Conservation (phyloP, 2,329 filamentous ascomycete species). For the Apiospora aurea region DNA sequence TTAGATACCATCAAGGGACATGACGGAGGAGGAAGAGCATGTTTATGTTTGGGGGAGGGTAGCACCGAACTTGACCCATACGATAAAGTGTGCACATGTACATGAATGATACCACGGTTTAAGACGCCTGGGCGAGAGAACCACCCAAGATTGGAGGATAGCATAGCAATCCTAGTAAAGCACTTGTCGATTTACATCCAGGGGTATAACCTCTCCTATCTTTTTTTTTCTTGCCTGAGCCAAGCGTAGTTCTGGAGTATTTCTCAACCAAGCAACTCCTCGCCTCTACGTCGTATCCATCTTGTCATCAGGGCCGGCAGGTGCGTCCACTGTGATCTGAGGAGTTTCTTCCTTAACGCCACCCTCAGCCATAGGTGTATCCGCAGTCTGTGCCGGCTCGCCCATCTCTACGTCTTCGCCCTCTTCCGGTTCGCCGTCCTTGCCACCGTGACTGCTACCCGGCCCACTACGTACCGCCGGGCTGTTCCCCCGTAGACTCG, state of each 20-base stretch:
- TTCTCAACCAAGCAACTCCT: not conserved
- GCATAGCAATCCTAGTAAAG: conserved; percentile 7
- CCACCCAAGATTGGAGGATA: conserved; percentile 1
- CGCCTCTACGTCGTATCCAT: conserved; percentile 68
- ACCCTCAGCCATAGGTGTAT: conserved; percentile 42
- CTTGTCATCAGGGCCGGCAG: conserved; percentile 58
- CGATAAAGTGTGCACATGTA: conserved; percentile 8
- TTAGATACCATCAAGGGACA: not conserved
- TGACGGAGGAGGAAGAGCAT: not conserved
- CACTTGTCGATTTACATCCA: not conserved
- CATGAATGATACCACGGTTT: conserved; percentile 11
- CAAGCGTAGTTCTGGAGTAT: not conserved
- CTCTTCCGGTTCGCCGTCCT: conserved; percentile 49
- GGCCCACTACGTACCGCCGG: conserved; percentile 31
- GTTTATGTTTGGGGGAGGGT: not conserved
- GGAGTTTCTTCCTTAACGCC: conserved; percentile 48
- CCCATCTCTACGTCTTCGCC: conserved; percentile 45
- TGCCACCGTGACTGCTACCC: conserved; percentile 29
- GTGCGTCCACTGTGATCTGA: conserved; percentile 57
- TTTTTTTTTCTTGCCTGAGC: conserved; percentile 11
- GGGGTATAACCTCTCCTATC: conserved; percentile 25
- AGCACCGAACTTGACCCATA: not conserved
- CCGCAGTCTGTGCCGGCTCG: conserved; percentile 46
- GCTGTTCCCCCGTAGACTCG: conserved; percentile 40
- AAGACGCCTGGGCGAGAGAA: not conserved